Evolutionary conservation across 371 early-diverging fungal species (phyloP).

Genomic region (Lichtheimia ornata): DNA sequence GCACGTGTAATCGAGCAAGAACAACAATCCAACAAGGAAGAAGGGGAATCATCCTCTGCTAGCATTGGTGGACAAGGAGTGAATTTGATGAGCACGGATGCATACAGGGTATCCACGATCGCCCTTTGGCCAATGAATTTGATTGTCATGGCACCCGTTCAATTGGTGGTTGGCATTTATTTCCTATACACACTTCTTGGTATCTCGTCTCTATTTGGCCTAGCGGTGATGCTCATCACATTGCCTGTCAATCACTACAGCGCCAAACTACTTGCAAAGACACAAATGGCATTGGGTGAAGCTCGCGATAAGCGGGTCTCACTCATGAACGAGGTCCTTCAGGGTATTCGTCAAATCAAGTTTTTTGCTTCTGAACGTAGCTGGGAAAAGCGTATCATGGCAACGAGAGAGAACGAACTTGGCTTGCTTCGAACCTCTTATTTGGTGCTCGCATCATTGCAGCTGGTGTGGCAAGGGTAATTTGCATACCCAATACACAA

Average conservation of each 20-base stretch:
- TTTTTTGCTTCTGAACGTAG: constrained; percentile 65
- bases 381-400: constrained; percentile 42
- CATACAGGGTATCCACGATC: constrained; percentile 63
- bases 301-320: constrained; percentile 55
- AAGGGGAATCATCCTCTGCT: constrained; percentile 37
- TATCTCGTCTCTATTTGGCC: constrained; percentile 63
- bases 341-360: constrained; percentile 70
- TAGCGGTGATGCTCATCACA: constrained; percentile 55
- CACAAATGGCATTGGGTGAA: constrained; percentile 52
- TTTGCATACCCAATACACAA: background rate
- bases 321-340: constrained; percentile 57
- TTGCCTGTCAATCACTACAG: constrained; percentile 56
- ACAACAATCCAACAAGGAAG: constrained; percentile 7
- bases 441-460: constrained; percentile 21
- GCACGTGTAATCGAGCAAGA: constrained; percentile 38
- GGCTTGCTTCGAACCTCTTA: constrained; percentile 41
- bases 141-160: constrained; percentile 52
- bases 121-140: constrained; percentile 52
- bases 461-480: constrained; percentile 34
- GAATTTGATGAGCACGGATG: constrained; percentile 85
- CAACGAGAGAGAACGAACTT: constrained; percentile 54
- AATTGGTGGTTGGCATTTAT: constrained; percentile 59
- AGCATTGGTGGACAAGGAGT: constrained; percentile 64
- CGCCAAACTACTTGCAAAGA: constrained; percentile 48
- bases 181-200: constrained; percentile 69